phyloP scores from a whole-genome alignment of 805 yeast species.

The Cyberlindnera euphorbiae region DNA sequence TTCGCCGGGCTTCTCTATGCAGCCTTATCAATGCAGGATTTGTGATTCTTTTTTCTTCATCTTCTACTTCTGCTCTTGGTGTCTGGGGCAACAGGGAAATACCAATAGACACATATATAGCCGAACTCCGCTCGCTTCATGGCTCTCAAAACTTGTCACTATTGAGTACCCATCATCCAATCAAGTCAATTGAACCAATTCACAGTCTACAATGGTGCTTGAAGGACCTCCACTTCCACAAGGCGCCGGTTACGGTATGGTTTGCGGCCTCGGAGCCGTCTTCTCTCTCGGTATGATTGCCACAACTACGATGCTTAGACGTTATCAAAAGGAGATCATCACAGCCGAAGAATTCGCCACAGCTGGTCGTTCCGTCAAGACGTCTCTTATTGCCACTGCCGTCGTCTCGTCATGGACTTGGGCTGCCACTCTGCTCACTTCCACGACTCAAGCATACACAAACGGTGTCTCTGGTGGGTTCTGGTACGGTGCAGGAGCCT shows the following conservation, averaged over 20 bases:
- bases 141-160: no score
- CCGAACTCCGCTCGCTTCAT: no score
- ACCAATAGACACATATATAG: no score
- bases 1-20: no score
- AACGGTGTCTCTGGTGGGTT: slow-evolving; percentile 65
- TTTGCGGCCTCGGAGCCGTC: slow-evolving; percentile 80
- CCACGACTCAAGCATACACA: slow-evolving; percentile 73
- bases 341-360: slow-evolving; percentile 94
- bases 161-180: no score
- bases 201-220: no score
- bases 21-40: no score
- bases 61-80: no score
- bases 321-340: slow-evolving; percentile 81
- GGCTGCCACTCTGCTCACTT: slow-evolving; percentile 75
- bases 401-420: slow-evolving; percentile 94
- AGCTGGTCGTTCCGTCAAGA: slow-evolving; percentile 84
- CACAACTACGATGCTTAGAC: slow-evolving; percentile 61
- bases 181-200: no score
- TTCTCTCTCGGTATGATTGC: slow-evolving; percentile 77
- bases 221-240: slow-evolving; percentile 40
- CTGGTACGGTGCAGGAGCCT: slow-evolving; percentile 89
- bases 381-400: slow-evolving; percentile 82
- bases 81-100: no score
- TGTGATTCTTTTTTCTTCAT: no score
- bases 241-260: slow-evolving; percentile 84